Base-by-base conservation (phyloP, 129 eudicot species). In the Flaveria linearis region DNA sequence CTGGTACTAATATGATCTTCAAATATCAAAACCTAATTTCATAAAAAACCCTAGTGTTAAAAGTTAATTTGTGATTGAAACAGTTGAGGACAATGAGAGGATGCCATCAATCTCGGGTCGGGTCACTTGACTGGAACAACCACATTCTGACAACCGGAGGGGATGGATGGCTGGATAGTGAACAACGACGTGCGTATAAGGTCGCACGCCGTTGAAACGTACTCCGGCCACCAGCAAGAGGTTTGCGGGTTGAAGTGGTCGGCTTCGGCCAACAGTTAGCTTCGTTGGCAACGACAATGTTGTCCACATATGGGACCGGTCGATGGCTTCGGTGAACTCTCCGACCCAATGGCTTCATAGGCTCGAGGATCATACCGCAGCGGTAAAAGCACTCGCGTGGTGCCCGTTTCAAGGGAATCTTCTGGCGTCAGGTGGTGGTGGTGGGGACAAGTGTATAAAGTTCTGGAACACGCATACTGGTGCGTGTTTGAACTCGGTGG, bases 311-410 rank as follows among this genome's bases (percentile, higher is more conserved):
- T 92, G 92, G 93, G 98, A 92, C 77, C 53, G 90, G 33, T 86
- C 94, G 2, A 55, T 51, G 81, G 93, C 92, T 2, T 88, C 96
- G 4, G 57, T 89, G 14, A 85, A 83, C 42, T 68, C 89, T 4
- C 75, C 92, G 5, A 87, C 87, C 2, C 92, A 90, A 65, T 88
- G 76, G 79, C 92, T 92, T 58, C 94, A 92, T 85, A 78, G 96
- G 84, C 86, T 92, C 8, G 90, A 88, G 76, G 96, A 90, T 47
- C 98, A 92, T 61, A 88, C 95, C 0, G 96, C 96, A 36, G 96
- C 98, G 9, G 98, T 92, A 2, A 92, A 88, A 75, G 98, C 98
- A 33, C 95, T 92, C 5, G 96, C 98, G 3, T 92, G 98, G 98
- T 92, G 98, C 62, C 95, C 96, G 9, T 90, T 90, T 69, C 96